These are phyloP conservation scores for Rhodofomes roseus DNA, from an alignment of 1,284 basidiomycete genomes.

Conservation along the genomic window DNA sequence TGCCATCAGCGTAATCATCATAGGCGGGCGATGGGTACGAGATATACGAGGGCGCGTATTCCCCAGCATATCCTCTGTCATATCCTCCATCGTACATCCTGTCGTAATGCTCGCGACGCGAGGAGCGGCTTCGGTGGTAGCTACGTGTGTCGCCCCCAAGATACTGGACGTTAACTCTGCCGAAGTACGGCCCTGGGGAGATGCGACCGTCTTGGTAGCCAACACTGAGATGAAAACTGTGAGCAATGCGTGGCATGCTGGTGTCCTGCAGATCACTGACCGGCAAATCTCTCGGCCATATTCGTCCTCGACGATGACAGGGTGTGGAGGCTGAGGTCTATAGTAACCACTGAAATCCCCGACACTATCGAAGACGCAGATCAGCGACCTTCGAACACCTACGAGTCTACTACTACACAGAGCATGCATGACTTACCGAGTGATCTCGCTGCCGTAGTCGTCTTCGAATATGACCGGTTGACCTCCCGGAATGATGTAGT, in stretches of 20 bases:
- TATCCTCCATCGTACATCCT: not conserved
- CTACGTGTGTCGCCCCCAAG: not conserved
- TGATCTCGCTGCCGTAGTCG: conserved; percentile 60
- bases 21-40: not conserved
- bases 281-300: conserved; percentile 28
- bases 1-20: conserved; percentile 5
- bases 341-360: conserved; percentile 29
- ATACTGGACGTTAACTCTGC: not conserved
- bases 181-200: not conserved
- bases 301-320: conserved; percentile 30
- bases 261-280: too few relatives aligned
- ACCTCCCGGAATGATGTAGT: conserved; percentile 64
- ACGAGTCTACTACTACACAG: too few relatives aligned
- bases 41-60: not conserved
- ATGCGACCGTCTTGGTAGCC: conserved; percentile 23
- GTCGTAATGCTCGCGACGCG: conserved; percentile 3
- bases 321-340: conserved; percentile 21
- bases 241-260: not conserved
- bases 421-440: conserved; percentile 40
- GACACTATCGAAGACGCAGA: conserved; percentile 13
- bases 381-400: not conserved
- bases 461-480: conserved; percentile 68
- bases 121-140: conserved; percentile 12
- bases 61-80: not conserved
- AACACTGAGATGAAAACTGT: conserved; percentile 12